Base-by-base conservation (phyloP, 2,329 filamentous ascomycete species). In the Lithohypha guttulata region DNA sequence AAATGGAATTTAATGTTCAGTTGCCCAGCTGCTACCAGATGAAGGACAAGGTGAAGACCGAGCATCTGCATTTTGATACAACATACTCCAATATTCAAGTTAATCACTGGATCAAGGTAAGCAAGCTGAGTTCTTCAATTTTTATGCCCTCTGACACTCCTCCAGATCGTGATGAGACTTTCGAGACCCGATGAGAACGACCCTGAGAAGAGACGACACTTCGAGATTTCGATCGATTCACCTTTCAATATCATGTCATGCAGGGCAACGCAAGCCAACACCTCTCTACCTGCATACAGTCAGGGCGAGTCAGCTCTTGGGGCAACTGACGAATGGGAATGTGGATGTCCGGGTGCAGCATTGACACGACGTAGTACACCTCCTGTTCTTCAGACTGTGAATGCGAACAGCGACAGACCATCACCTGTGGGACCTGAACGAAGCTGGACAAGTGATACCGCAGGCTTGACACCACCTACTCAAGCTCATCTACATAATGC, bases 141-240 rank as follows among this genome's bases (percentile, higher is more conserved):
- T 40, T 49, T 26, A 31, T 23, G 23, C 18, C 3, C 32, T 14
- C 21, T 35, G 21, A 30, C 26, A 31, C 25, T 21, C 5, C 18
- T 17, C 18, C 45, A 89, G 84, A 85, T 94, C 54, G 85, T 94
- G 45, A 84, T 95, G 77, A 81, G 87, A 37, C 79, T 95, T 32
- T 94, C 86, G 20, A 85, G 84, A 51, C 67, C 81, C 10, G 87
- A 94, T 51, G 73, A 79, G 26, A 76, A 79, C 8, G 83, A 93
- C 52, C 78, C 85, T 0, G 69, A 68, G 1, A 87, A 87, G 55
- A 76, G 86, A 47, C 75, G 86, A 22, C 87, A 94, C 56, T 95
- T 93, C 51, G 87, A 95, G 59, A 94, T 94, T 53, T 93, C 85
- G 50, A 95, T 95, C 51, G 87, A 95, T 61, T 94, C 86, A 1